A percentile compares a stretch with the other conserved stretches of the same genome.
Conservation (phyloP, 352 stramenopile species). For the Phytophthora europaea region DNA sequence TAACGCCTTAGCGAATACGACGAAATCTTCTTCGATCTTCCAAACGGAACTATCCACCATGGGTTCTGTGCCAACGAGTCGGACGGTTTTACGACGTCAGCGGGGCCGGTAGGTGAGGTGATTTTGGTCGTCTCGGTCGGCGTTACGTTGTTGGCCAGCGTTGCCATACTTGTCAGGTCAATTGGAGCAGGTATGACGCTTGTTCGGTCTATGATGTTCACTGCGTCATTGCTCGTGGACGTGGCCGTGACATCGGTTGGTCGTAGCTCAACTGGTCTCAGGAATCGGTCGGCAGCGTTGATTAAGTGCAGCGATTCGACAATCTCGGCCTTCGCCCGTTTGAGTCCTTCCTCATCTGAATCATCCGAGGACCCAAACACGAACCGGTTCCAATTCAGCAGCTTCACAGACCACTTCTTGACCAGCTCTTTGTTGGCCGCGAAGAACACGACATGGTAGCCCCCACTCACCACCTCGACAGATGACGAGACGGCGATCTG, state of each 20-base stretch:
- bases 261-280: conserved; percentile 32
- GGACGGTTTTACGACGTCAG: conserved; percentile 25
- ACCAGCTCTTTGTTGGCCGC: conserved; percentile 58
- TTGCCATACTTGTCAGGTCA: not conserved
- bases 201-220: not conserved
- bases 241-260: not conserved
- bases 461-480: conserved; percentile 13
- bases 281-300: conserved; percentile 39
- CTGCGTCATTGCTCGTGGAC: not conserved
- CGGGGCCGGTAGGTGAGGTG: not conserved
- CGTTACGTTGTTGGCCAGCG: not conserved
- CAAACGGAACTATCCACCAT: conserved; percentile 42
- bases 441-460: conserved; percentile 60
- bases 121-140: conserved; percentile 7
- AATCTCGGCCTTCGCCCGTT: conserved; percentile 39
- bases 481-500: conserved; percentile 11
- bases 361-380: conserved; percentile 50
- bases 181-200: conserved; percentile 12
- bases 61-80: conserved; percentile 6
- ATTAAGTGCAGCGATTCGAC: conserved; percentile 45
- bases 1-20: conserved; percentile 40
- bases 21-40: conserved; percentile 41
- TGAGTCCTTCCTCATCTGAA: conserved; percentile 19
- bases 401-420: conserved; percentile 58
- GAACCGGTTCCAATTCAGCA: conserved; percentile 81